These are phyloP conservation scores for Syzygium oleosum DNA, from an alignment of 345 rosid species.

Conservation along the genomic window DNA sequence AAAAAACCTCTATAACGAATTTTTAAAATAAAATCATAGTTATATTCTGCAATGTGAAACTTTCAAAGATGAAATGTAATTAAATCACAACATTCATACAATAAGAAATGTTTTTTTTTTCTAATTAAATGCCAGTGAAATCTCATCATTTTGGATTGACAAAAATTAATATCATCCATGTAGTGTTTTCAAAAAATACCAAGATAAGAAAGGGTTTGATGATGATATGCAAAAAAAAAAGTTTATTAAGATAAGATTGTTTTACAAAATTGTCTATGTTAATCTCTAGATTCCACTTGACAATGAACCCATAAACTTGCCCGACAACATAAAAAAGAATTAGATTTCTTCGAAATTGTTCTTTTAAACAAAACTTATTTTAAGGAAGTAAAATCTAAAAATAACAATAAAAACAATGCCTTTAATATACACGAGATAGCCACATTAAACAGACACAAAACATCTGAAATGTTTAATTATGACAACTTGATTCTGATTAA, in stretches of 20 bases:
- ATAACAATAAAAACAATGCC: neutral
- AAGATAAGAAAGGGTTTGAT: neutral
- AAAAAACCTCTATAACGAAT: neutral
- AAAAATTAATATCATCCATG: neutral
- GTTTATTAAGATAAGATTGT: neutral
- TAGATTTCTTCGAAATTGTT: neutral
- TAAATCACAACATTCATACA: neutral
- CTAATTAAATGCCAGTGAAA: neutral
- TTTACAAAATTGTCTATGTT: neutral
- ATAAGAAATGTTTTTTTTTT: neutral
- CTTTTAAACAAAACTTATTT: neutral
- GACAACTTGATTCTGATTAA: neutral
- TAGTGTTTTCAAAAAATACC: neutral
- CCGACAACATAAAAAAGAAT: neutral
- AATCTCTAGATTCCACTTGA: neutral
- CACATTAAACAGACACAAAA: neutral
- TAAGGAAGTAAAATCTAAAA: no score
- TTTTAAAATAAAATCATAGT: neutral
- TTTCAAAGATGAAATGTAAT: neutral
- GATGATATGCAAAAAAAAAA: neutral
- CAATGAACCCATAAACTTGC: neutral
- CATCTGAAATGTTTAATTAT: neutral
- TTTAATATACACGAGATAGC: neutral
- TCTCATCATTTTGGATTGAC: neutral
- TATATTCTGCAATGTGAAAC: neutral